Evolutionary conservation across 2,329 filamentous ascomycete species (phyloP), one percentile per base, ranked within the genome.

Genomic region (Colletotrichum sp.): DNA sequence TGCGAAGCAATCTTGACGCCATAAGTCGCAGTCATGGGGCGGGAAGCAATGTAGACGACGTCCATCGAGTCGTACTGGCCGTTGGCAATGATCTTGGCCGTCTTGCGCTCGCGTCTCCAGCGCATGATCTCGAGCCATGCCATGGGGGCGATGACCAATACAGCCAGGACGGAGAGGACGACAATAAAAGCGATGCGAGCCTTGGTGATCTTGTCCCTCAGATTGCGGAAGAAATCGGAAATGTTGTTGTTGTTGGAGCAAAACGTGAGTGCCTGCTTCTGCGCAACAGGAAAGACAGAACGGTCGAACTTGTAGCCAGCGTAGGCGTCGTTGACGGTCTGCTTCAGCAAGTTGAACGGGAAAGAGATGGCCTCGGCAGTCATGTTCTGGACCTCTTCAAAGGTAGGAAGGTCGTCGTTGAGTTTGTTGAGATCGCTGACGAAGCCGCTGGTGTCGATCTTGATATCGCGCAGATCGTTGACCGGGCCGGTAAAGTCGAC

Each of bases 181-280:
- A 89, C 92, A 67, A 98, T 89, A 80, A 97, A 95, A 62, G 93
- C 90, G 74, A 92, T 94, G 79, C 92, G 91, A 61, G 94, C 94
- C 24, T 90, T 89, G 68, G 88, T 84, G n/a, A 93, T 90, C 58
- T 95, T 87, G 31, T 90, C 84, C 65, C 91, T 90, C 2, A 98
- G 87, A 15, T 87, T 87, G 70, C 92, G 86, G 83, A 99, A 99
- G 86, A 98, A 98, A 76, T 92, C 88, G 80, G 93, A 91, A 83
- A 99, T 93, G 36, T 90, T 91, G 76, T 94, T 90, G 84, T 97
- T 95, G 80, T 95, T 91, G 55, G 95, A 95, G 86, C 97, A 99
- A 85, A 99, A 98, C 1, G 90, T 93, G 67, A 99, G 87, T 47
- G 91, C 86, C 82, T 97, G 90, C 85, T 98, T 98, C 78, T 93